Evolutionary conservation across 2,329 filamentous ascomycete species (phyloP).

Genomic region (Phaeosphaeria sp.): DNA sequence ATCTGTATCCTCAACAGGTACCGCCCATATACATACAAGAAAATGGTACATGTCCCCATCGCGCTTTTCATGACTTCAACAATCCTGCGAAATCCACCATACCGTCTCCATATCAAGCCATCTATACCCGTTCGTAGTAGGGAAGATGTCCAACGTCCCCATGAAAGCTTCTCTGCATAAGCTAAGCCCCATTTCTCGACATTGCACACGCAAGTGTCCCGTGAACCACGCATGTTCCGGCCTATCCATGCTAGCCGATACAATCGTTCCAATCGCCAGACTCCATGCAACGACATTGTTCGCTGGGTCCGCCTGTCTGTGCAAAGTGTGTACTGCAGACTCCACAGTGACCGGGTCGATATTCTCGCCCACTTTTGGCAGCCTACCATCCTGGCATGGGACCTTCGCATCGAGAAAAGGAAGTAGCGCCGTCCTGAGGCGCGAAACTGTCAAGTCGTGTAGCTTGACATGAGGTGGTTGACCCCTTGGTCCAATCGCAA

Average conservation of each 20-base stretch:
- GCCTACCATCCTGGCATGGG: constrained; percentile 1
- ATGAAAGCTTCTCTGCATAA: background rate
- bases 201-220: constrained; percentile 16
- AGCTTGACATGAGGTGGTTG: constrained; percentile 24
- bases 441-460: constrained; percentile 22
- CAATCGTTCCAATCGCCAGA: constrained; percentile 22
- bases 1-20: background rate
- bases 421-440: constrained; percentile 24
- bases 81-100: background rate
- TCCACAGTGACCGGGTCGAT: background rate
- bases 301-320: constrained; percentile 2
- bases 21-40: background rate
- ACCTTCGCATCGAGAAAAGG: constrained; percentile 14
- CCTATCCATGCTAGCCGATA: constrained; percentile 12
- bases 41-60: background rate
- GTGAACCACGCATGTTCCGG: constrained; percentile 27
- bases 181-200: background rate
- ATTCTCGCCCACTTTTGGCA: background rate
- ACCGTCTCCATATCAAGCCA: constrained; percentile 1
- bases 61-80: background rate
- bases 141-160: background rate
- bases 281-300: constrained; percentile 25
- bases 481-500: constrained; percentile 19
- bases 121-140: background rate
- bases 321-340: background rate